Evolutionary conservation across 1,284 basidiomycete species (phyloP).

Genomic region (Trichosporon sp.): DNA sequence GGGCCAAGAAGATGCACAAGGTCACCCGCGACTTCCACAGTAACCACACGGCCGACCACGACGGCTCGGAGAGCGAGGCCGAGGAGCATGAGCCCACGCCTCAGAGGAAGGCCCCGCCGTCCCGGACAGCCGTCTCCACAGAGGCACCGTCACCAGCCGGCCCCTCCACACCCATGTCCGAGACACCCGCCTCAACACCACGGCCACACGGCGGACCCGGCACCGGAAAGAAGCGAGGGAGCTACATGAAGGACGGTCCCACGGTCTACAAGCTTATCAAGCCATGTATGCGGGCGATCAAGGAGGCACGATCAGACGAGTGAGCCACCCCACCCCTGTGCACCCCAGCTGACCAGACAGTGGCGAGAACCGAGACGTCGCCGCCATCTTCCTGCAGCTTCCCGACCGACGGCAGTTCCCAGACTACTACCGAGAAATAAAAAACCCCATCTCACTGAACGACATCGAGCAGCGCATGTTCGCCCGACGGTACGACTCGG

Average conservation of each 20-base stretch:
- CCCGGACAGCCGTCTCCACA: constrained; percentile 10
- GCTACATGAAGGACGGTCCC: constrained; percentile 44
- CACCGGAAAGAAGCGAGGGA: constrained; percentile 31
- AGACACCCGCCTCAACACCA: background rate
- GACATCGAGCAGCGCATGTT: constrained; percentile 77
- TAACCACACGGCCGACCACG: constrained; percentile 16
- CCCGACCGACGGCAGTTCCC: constrained; percentile 74
- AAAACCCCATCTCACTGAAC: constrained; percentile 75
- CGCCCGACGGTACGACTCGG: constrained; percentile 59
- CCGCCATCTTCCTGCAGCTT: constrained; percentile 68
- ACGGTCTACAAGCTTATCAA: constrained; percentile 47
- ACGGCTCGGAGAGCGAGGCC: constrained; percentile 17
- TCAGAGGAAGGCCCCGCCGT: constrained; percentile 13
- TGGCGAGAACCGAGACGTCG: constrained; percentile 61
- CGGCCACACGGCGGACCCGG: constrained; percentile 11
- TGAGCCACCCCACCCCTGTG: constrained; percentile 18
- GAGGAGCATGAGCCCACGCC: constrained; percentile 11
- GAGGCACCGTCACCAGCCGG: constrained; percentile 11
- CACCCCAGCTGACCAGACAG: constrained; percentile 13
- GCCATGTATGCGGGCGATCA: constrained; percentile 40
- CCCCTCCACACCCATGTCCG: constrained; percentile 14
- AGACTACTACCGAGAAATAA: constrained; percentile 88
- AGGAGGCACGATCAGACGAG: constrained; percentile 38
- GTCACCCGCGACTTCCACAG: constrained; percentile 34
- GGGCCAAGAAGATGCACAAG: constrained; percentile 48